Conservation (phyloP, 768 basidiomycete species). For the Suillus subluteus region DNA sequence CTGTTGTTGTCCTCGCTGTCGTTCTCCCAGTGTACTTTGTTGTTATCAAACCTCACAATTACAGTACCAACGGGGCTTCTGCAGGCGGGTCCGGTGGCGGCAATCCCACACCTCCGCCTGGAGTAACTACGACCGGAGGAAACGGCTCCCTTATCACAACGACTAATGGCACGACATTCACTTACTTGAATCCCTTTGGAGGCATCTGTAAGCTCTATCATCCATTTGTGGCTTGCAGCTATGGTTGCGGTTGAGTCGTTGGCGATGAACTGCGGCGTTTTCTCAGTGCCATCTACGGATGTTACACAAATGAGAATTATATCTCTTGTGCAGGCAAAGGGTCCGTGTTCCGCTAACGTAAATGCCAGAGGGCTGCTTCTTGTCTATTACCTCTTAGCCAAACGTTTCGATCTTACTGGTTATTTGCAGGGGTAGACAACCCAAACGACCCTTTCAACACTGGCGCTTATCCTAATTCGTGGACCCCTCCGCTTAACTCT, state of each 20-base stretch:
- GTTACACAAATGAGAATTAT: neutral
- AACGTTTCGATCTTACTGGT: constrained; percentile 6
- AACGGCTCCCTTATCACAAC: constrained; percentile 69
- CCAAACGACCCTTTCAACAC: constrained; percentile 77
- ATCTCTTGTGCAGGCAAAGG: neutral
- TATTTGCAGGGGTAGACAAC: constrained; percentile 59
- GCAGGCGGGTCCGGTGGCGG: constrained; percentile 15
- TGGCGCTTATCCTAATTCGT: constrained; percentile 73
- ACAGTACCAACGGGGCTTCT: constrained; percentile 7
- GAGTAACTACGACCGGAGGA: constrained; percentile 48
- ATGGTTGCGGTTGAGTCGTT: neutral
- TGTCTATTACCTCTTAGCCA: constrained; percentile 6
- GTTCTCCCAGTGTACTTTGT: constrained; percentile 45
- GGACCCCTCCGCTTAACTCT: constrained; percentile 79
- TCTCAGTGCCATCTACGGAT: neutral
- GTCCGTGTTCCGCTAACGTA: neutral
- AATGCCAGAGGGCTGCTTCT: neutral
- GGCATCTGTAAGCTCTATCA: constrained; percentile 60
- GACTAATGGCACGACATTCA: constrained; percentile 72
- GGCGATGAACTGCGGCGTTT: neutral
- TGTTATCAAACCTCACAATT: constrained; percentile 28
- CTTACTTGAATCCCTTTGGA: constrained; percentile 77
- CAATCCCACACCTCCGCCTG: constrained; percentile 15
- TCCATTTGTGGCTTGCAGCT: constrained; percentile 3
- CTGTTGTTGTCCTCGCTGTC: constrained; percentile 37